A percentile compares a stretch with the other conserved stretches of the same genome.
phyloP scores from a whole-genome alignment of 306 rosid genomes.

The Quercus glauca region DNA sequence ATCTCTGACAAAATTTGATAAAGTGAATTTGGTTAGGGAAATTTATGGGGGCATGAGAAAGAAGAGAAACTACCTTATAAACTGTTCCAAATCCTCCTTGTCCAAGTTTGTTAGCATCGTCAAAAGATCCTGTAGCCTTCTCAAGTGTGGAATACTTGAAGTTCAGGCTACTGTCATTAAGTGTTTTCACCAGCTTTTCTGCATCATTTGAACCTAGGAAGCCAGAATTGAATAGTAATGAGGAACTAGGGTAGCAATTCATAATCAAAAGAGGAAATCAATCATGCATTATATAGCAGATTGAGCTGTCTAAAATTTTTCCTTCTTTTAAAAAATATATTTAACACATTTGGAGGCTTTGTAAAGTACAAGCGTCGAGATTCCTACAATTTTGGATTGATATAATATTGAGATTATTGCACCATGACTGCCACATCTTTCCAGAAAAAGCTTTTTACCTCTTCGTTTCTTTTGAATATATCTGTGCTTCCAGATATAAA shows the following conservation, averaged over 20 bases:
- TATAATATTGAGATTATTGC: neutral
- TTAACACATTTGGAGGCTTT: no score
- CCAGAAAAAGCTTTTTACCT: conserved; percentile 41
- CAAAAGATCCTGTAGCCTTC: conserved; percentile 75
- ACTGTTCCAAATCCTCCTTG: conserved; percentile 98
- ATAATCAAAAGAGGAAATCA: no score
- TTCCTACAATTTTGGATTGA: neutral
- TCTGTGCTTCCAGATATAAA: conserved; percentile 70
- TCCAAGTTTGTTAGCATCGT: conserved; percentile 66
- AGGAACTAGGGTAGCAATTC: no score
- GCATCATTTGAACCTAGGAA: conserved; percentile 66
- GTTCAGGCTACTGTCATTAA: conserved; percentile 69
- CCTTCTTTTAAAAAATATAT: no score
- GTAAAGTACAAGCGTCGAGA: neutral
- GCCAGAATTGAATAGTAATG: neutral
- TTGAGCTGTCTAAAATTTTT: no score
- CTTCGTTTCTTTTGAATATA: conserved; percentile 78
- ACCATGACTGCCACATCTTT: neutral
- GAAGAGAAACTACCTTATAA: conserved; percentile 59
- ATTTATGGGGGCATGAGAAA: conserved; percentile 12
- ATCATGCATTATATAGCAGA: no score
- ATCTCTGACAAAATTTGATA: neutral
- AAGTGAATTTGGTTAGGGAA: conserved; percentile 5
- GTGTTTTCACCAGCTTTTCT: conserved; percentile 58
- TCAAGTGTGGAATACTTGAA: conserved; percentile 89